Evolutionary conservation across 768 basidiomycete genomes (phyloP).

Genomic region (Trametes sanguinea): DNA sequence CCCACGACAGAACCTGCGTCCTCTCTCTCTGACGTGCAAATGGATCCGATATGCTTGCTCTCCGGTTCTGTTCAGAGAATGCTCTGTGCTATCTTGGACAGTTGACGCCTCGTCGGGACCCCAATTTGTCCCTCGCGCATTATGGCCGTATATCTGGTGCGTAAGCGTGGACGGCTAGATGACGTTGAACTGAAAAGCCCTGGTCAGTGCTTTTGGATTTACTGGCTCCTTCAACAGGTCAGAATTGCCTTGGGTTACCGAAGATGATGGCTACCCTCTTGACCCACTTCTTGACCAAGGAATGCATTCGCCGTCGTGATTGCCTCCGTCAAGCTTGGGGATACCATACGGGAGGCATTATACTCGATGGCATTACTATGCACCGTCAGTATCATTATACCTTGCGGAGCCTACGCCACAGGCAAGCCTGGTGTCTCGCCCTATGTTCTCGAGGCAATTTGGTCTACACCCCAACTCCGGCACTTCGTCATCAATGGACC

Average conservation of each 20-base stretch:
- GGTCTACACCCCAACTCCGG: neutral
- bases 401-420: neutral
- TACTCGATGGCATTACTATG: neutral
- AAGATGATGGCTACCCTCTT: no score
- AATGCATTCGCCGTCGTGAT: no score
- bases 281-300: no score
- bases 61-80: neutral
- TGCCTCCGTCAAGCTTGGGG: neutral
- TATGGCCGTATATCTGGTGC: neutral
- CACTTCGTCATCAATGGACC: neutral
- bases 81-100: neutral
- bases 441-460: neutral
- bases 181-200: no score
- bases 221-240: neutral
- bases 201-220: neutral
- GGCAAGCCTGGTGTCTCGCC: neutral
- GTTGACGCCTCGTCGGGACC: neutral
- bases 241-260: neutral
- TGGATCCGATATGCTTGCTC: neutral
- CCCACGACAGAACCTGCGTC: neutral
- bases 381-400: neutral
- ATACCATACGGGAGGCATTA: neutral
- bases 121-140: neutral
- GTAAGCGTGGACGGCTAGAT: neutral
- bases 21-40: neutral